Percentiles rank a stretch among this genome's conserved stretches.
These are phyloP conservation scores for Paraglomus brasilianum DNA, from an alignment of 192 early-diverging fungal genomes.

Conservation along the genomic window DNA sequence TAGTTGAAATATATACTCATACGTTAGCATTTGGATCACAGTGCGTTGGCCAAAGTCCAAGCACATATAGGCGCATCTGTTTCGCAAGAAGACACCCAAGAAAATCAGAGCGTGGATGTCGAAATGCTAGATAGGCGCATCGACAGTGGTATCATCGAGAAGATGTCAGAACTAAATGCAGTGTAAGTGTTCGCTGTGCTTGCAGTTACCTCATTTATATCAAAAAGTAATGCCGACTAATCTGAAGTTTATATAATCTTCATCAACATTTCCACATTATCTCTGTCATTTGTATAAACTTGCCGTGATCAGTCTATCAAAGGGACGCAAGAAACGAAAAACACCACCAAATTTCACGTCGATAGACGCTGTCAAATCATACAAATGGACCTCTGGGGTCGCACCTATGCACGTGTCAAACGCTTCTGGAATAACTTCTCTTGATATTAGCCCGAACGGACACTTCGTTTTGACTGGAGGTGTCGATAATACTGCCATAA, in stretches of 20 bases:
- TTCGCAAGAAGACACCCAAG: conserved; percentile 30
- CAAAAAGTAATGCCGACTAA: no score
- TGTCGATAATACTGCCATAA: conserved; percentile 71
- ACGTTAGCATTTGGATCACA: conserved; percentile 23
- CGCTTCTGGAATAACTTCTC: conserved; percentile 63
- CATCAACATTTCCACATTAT: no score
- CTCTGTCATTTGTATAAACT: conserved; percentile 25
- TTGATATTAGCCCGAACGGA: conserved; percentile 58
- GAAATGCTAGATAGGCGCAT: conserved; percentile 42
- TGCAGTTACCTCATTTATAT: not conserved
- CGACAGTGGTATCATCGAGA: conserved; percentile 47
- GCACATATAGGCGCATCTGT: conserved; percentile 55
- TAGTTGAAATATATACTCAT: not conserved
- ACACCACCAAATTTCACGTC: conserved; percentile 68
- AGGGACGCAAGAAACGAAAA: conserved; percentile 80
- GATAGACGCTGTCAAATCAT: conserved; percentile 64
- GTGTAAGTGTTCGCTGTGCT: conserved; percentile 39
- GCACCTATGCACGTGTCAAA: conserved; percentile 71
- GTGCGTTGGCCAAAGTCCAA: conserved; percentile 59
- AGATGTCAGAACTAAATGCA: conserved; percentile 52
- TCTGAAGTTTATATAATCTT: no score
- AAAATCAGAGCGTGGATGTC: conserved; percentile 52
- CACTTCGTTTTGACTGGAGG: conserved; percentile 75
- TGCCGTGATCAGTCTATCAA: conserved; percentile 52
- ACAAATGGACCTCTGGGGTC: conserved; percentile 46